phyloP scores from a whole-genome alignment of 257 asterid genomes.

The Petrea volubilis region DNA sequence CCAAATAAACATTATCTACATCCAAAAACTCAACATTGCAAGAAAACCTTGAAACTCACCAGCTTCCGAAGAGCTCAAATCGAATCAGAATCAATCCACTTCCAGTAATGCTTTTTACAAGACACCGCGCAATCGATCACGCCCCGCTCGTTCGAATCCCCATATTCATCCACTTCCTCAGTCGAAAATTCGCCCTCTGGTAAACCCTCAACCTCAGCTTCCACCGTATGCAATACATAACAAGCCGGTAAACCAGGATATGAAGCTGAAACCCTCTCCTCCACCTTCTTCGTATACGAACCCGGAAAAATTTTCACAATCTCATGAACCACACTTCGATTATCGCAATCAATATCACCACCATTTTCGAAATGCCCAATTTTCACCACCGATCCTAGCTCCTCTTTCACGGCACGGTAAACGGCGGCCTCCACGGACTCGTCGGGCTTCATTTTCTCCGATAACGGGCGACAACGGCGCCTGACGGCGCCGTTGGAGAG shows the following conservation, averaged over 20 bases:
- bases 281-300: slow-evolving; percentile 78
- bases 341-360: not conserved
- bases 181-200: slow-evolving; percentile 84
- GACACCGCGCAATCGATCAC: slow-evolving; percentile 68
- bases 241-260: slow-evolving; percentile 96
- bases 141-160: slow-evolving; percentile 35
- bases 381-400: slow-evolving; percentile 58
- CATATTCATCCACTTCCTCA: slow-evolving; percentile 78
- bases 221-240: slow-evolving; percentile 79
- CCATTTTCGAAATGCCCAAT: not conserved
- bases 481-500: slow-evolving; percentile 75
- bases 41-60: slow-evolving; percentile 40
- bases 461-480: slow-evolving; percentile 66
- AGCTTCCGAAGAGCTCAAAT: slow-evolving; percentile 34
- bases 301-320: slow-evolving; percentile 54
- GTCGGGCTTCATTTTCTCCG: slow-evolving; percentile 96
- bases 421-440: slow-evolving; percentile 87
- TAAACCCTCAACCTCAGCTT: slow-evolving; percentile 74
- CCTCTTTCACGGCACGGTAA: slow-evolving; percentile 81
- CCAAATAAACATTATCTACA: slow-evolving; percentile 18
- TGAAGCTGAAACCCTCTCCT: slow-evolving; percentile 71
- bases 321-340: not conserved
- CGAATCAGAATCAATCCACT: slow-evolving; percentile 71
- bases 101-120: slow-evolving; percentile 91
- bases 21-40: slow-evolving; percentile 35